Evolutionary conservation across 2,329 filamentous ascomycete genomes (phyloP), one percentile per base, ranked within the genome.

Genomic region (Cercospora sojina): DNA sequence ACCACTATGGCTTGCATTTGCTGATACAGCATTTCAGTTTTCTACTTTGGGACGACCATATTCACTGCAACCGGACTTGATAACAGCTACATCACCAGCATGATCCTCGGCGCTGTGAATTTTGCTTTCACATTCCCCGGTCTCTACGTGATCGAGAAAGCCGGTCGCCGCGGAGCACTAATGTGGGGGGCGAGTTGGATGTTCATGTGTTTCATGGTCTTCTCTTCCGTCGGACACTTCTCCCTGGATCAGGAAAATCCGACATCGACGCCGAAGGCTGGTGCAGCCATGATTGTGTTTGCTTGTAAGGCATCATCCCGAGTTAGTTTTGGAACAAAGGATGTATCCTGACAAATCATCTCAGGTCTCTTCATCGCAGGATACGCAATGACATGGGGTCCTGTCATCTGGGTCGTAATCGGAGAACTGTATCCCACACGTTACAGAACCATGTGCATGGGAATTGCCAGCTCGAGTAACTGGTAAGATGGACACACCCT

Each of bases 301-400:
- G 88, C 88, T 0, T 90, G 88, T 73, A 80, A 91, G 49, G 89
- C 89, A 35, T 75, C 88, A 89, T 70, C 81, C 88, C 0, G n/a
- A n/a, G n/a, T n/a, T n/a, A n/a, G n/a, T n/a, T n/a, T n/a, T n/a
- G n/a, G n/a, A n/a, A 86, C 83, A 1, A 90, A 88, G 66, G 88
- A 88, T 4, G 89, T 86, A 1, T 90, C 88, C 2, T 91, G n/a
- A 31, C 9, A 2, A 13, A 31, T 55, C 27, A 13, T 55, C 13
- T 5, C 16, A 31, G 51, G 51, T 73, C 81, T 91, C 47, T 89
- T 89, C 75, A 88, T 89, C 70, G 81, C 88, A 0, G 86, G 83
- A 1, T 91, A 88, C 67, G 88, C 88, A 3, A 89, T 86, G 1
- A 90, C 88, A 1, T 91, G 88, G 89, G 88, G 88, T 23, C 89